Conservation (phyloP, 805 yeast genomes). For the Candida khao-thaluensis region DNA sequence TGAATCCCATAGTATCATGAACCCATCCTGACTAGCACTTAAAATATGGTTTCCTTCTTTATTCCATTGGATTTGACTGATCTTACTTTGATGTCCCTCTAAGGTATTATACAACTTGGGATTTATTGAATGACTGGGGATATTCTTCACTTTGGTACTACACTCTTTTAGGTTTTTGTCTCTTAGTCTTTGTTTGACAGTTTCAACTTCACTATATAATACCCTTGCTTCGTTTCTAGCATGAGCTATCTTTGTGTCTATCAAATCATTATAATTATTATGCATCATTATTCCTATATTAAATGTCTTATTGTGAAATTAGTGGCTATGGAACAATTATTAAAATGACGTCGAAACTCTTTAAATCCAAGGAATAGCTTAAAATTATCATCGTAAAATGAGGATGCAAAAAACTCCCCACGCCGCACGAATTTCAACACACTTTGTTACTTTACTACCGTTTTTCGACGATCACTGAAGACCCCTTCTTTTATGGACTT, state of each 20-base stretch:
- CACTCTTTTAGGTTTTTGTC: conserved; percentile 47
- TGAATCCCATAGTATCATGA: conserved; percentile 80
- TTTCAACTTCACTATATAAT: conserved; percentile 50
- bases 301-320: too few relatives aligned
- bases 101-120: conserved; percentile 39
- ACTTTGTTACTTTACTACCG: neutral
- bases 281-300: too few relatives aligned
- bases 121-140: conserved; percentile 25
- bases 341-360: too few relatives aligned
- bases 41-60: conserved; percentile 57
- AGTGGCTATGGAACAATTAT: too few relatives aligned
- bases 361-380: neutral
- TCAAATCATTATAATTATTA: conserved; percentile 1
- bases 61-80: conserved; percentile 69
- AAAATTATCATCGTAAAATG: neutral
- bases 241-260: conserved; percentile 14
- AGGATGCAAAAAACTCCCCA: conserved; percentile 1
- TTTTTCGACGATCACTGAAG: too few relatives aligned
- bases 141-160: conserved; percentile 30
- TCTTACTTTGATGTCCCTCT: conserved; percentile 71
- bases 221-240: conserved; percentile 48
- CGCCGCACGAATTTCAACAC: conserved; percentile 13
- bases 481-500: too few relatives aligned
- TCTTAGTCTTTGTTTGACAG: conserved; percentile 39
- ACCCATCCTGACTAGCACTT: conserved; percentile 86